These are phyloP conservation scores for Taphrina communis DNA, from an alignment of 1,139 yeast species.

Conservation along the genomic window DNA sequence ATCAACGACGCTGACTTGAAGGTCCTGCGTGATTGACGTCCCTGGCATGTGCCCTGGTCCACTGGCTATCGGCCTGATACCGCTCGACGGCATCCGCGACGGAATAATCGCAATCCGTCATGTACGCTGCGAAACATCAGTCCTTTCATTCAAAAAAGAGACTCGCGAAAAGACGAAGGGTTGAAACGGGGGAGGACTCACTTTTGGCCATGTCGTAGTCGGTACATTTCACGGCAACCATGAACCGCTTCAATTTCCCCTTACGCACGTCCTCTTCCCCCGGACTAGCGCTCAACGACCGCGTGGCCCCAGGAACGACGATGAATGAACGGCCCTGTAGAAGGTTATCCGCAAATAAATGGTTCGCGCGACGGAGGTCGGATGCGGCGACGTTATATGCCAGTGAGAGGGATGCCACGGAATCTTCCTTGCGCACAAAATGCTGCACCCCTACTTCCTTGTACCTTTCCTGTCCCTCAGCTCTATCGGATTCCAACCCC, in stretches of 20 bases:
- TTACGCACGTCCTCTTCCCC: constrained; percentile 28
- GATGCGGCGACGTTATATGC: constrained; percentile 19
- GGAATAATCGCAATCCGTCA: constrained; percentile 24
- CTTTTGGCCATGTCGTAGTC: constrained; percentile 38
- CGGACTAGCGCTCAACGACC: constrained; percentile 24
- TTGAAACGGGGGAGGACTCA: background rate
- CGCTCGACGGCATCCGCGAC: constrained; percentile 29
- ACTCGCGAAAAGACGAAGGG: background rate
- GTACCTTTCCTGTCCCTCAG: background rate
- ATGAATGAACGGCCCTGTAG: constrained; percentile 38
- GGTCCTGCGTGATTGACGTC: constrained; percentile 20
- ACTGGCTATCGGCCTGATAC: constrained; percentile 29
- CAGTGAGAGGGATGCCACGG: constrained; percentile 8
- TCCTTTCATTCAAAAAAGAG: background rate
- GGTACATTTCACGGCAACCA: constrained; percentile 34
- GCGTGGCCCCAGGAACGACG: constrained; percentile 32
- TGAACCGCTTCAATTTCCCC: constrained; percentile 34
- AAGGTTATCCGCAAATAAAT: constrained; percentile 23
- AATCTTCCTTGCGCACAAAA: constrained; percentile 33
- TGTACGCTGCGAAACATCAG: constrained; percentile 13
- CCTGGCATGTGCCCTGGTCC: constrained; percentile 30
- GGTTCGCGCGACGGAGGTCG: constrained; percentile 18
- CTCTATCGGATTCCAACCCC: background rate
- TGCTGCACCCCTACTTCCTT: constrained; percentile 33
- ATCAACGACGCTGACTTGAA: background rate